A percentile compares a stretch with the other conserved stretches of the same genome.
phyloP scores from a whole-genome alignment of 2,329 filamentous ascomycete species.

The Amphichorda felina region DNA sequence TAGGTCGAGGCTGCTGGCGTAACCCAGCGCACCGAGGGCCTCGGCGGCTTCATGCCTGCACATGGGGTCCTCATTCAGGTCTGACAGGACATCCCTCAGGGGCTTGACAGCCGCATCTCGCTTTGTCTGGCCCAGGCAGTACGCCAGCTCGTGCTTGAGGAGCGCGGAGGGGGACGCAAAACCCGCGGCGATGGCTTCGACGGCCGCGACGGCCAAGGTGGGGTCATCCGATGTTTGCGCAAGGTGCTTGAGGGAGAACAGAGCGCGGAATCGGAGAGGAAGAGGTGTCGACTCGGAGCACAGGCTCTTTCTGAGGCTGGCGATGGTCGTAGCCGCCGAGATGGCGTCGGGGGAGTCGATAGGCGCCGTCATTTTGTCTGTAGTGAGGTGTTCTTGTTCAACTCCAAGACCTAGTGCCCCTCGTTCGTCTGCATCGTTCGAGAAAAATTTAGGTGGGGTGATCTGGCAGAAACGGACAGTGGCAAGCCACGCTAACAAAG shows the following conservation, averaged over 20 bases:
- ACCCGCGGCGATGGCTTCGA: slow-evolving; percentile 76
- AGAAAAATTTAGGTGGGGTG: slow-evolving; percentile 24
- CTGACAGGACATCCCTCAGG: slow-evolving; percentile 61
- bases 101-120: slow-evolving; percentile 64
- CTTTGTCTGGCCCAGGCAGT: slow-evolving; percentile 86
- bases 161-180: slow-evolving; percentile 79
- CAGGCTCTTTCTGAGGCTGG: slow-evolving; percentile 61
- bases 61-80: slow-evolving; percentile 83
- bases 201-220: slow-evolving; percentile 40
- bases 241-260: slow-evolving; percentile 95
- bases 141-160: slow-evolving; percentile 92
- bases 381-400: too few species aligned
- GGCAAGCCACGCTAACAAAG: too few species aligned
- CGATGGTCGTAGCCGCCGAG: slow-evolving; percentile 33
- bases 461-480: too few species aligned
- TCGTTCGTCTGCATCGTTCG: background rate
- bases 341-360: slow-evolving; percentile 8
- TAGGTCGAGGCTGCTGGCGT: slow-evolving; percentile 60
- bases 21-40: slow-evolving; percentile 78
- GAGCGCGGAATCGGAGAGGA: slow-evolving; percentile 81
- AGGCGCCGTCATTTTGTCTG: slow-evolving; percentile 12
- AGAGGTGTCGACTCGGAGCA: slow-evolving; percentile 72
- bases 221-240: slow-evolving; percentile 57
- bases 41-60: slow-evolving; percentile 94
- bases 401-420: too few species aligned